Evolutionary conservation across 148 eudicot genomes (phyloP).

Genomic region (Chenopodium album): DNA sequence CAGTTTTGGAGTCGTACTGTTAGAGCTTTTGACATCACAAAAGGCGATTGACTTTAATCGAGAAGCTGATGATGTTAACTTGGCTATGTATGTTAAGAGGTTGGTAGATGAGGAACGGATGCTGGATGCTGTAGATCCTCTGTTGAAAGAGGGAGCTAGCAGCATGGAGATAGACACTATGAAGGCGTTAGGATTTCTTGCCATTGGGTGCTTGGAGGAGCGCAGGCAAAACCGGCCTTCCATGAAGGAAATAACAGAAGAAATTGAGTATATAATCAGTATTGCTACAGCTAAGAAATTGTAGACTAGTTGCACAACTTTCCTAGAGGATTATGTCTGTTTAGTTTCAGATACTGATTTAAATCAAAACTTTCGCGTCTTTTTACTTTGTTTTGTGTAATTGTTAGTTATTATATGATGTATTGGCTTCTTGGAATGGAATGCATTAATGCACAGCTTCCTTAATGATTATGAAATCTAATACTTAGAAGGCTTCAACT

Average conservation of each 20-base stretch:
- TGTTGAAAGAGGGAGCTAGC: constrained; percentile 50
- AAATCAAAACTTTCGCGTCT: too few relatives aligned
- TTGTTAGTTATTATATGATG: too few relatives aligned
- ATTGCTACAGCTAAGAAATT: constrained; percentile 37
- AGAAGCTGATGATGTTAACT: constrained; percentile 74
- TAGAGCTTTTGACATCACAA: constrained; percentile 81
- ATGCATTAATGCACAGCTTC: not conserved
- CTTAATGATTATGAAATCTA: not conserved
- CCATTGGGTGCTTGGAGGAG: constrained; percentile 76
- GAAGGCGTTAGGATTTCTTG: constrained; percentile 80
- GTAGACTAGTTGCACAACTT: not conserved
- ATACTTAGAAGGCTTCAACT: not conserved
- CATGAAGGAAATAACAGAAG: constrained; percentile 78
- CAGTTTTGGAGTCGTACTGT: constrained; percentile 78
- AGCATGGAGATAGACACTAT: constrained; percentile 67
- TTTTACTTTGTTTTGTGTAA: not conserved
- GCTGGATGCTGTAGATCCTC: constrained; percentile 62
- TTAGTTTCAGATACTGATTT: not conserved
- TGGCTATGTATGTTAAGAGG: constrained; percentile 74
- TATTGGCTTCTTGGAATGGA: not conserved
- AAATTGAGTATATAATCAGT: constrained; percentile 75
- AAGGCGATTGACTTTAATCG: constrained; percentile 74
- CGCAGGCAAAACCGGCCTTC: constrained; percentile 77
- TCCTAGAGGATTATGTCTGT: not conserved
- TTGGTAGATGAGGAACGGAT: constrained; percentile 71